Evolutionary conservation across 345 rosid species (phyloP).

Genomic region (Salix caprea): DNA sequence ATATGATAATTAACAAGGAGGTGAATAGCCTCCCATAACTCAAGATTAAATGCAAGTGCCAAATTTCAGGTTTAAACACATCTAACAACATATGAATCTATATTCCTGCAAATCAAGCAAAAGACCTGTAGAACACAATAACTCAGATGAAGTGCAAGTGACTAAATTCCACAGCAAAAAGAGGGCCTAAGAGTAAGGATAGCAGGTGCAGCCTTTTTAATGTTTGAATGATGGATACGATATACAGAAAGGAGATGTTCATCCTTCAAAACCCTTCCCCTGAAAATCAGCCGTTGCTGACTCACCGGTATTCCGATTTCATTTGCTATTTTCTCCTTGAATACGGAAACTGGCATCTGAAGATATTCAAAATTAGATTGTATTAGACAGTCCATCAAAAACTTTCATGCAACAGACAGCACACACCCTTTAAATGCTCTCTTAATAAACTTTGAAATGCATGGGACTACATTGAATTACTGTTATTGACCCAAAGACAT

Average conservation of each 20-base stretch:
- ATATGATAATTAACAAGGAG: not conserved
- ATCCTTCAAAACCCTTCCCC: slow-evolving; percentile 90
- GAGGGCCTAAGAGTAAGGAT: not conserved
- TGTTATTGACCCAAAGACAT: not conserved
- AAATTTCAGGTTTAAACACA: not conserved
- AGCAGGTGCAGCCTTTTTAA: not conserved
- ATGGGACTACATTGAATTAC: not conserved
- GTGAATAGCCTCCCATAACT: not conserved
- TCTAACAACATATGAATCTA: not conserved
- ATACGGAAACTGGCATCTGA: slow-evolving; percentile 66
- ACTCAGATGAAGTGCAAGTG: not conserved
- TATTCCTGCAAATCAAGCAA: not conserved
- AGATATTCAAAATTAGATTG: slow-evolving; percentile 15
- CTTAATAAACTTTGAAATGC: not conserved
- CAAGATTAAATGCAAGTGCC: not conserved
- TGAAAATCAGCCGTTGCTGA: slow-evolving; percentile 86
- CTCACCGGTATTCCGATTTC: slow-evolving; percentile 71
- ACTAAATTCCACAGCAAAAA: not conserved
- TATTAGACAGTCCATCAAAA: not conserved
- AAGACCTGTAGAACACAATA: not conserved
- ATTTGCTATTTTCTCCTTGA: slow-evolving; percentile 82
- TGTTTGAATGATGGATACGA: slow-evolving; percentile 55
- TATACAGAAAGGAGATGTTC: slow-evolving; percentile 83
- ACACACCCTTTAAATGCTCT: not conserved
- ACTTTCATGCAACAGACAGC: not conserved